Evolutionary conservation across 495 filamentous ascomycete species (phyloP).

Genomic region (Annulohypoxylon bovei): DNA sequence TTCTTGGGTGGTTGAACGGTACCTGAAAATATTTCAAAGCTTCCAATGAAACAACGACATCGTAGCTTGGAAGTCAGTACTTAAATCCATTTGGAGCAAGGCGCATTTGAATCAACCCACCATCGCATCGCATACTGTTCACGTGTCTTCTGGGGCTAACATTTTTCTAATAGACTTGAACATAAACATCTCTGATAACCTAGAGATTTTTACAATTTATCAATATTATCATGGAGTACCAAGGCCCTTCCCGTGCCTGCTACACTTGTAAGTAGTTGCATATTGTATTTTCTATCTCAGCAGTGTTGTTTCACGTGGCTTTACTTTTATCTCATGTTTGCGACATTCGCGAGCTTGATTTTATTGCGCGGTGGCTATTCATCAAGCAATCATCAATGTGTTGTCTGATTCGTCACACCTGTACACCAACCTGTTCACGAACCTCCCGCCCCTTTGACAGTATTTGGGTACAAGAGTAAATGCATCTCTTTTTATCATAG

Average conservation of each 20-base stretch:
- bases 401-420: not conserved
- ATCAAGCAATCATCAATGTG: not conserved
- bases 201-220: not conserved
- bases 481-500: not conserved
- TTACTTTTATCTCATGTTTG: not conserved
- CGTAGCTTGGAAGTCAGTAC: not conserved
- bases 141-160: slow-evolving; percentile 2
- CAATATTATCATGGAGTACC: slow-evolving; percentile 53
- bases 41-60: slow-evolving; percentile 8
- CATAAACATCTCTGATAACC: not conserved
- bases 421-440: not conserved
- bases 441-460: not conserved
- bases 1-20: slow-evolving; percentile 3
- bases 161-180: not conserved
- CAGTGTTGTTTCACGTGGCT: slow-evolving; percentile 10
- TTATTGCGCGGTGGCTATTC: slow-evolving; percentile 2
- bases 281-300: not conserved
- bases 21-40: not conserved
- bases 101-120: not conserved
- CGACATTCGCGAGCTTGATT: not conserved
- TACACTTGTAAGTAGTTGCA: slow-evolving; percentile 58
- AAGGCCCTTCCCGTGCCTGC: slow-evolving; percentile 52
- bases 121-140: slow-evolving; percentile 1
- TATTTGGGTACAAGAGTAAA: not conserved
- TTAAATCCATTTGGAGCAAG: not conserved